Percentiles rank a stretch among this genome's conserved stretches.
phyloP scores from a whole-genome alignment of 2,329 filamentous ascomycete species.

The Akanthomyces lecanii region DNA sequence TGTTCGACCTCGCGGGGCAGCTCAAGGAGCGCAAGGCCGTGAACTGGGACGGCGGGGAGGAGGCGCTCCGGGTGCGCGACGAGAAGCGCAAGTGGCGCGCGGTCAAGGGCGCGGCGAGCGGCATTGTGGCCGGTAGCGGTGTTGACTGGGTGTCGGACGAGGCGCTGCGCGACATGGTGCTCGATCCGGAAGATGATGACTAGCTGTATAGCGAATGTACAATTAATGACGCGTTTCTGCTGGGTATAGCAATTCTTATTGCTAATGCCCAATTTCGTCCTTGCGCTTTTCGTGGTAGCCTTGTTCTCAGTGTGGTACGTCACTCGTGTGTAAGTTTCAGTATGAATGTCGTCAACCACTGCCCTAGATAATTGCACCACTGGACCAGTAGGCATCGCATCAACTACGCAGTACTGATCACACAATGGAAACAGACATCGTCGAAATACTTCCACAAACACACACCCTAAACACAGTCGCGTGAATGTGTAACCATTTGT shows the following conservation, averaged over 20 bases:
- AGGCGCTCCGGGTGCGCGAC: slow-evolving; percentile 51
- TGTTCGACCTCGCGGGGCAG: slow-evolving; percentile 60
- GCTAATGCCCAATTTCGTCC: no score
- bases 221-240: neutral
- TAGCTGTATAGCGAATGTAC: slow-evolving; percentile 14
- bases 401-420: neutral
- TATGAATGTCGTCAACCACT: no score
- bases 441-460: no score
- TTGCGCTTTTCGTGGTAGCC: no score
- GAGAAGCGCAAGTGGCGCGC: slow-evolving; percentile 67
- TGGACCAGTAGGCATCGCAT: no score
- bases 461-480: no score
- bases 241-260: no score
- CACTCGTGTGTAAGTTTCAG: no score
- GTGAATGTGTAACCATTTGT: no score
- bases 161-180: slow-evolving; percentile 63
- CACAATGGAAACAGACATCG: no score
- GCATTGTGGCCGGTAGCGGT: slow-evolving; percentile 74
- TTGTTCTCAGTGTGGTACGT: no score
- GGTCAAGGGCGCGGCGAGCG: slow-evolving; percentile 74
- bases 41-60: slow-evolving; percentile 51
- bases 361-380: no score
- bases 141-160: slow-evolving; percentile 75
- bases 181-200: slow-evolving; percentile 57
- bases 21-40: slow-evolving; percentile 49